Percentiles rank a stretch among this genome's conserved stretches.
These are phyloP conservation scores for Pseudozyma flocculosa DNA, from an alignment of 1,284 basidiomycete genomes.

Conservation along the genomic window DNA sequence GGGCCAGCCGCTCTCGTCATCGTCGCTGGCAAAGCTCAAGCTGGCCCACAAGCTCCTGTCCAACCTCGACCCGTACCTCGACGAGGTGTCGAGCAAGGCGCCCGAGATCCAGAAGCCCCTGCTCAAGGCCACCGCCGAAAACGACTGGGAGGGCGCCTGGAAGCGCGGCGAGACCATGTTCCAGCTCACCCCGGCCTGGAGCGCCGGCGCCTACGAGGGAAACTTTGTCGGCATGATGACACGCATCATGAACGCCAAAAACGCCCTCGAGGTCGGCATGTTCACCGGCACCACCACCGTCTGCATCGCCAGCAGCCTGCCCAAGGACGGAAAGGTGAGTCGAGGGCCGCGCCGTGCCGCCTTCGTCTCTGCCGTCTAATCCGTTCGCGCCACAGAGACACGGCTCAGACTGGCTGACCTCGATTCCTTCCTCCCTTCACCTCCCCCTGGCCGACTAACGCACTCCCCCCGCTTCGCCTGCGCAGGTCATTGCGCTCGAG, in stretches of 20 bases:
- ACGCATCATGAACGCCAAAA: conserved; percentile 22
- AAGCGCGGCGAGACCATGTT: conserved; percentile 19
- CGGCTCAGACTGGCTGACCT: too few species aligned
- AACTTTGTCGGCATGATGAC: conserved; percentile 40
- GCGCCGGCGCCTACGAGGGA: conserved; percentile 43
- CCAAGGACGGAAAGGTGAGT: conserved; percentile 22
- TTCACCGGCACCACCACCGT: conserved; percentile 49
- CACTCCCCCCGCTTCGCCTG: conserved; percentile 11
- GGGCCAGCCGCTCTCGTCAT: conserved; percentile 1
- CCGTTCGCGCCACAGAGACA: too few species aligned
- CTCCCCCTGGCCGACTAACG: too few species aligned
- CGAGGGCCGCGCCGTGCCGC: neutral
- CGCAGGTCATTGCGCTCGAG: conserved; percentile 48
- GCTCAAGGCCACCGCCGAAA: conserved; percentile 32
- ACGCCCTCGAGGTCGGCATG: conserved; percentile 49
- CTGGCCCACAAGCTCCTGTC: conserved; percentile 26
- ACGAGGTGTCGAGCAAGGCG: conserved; percentile 20
- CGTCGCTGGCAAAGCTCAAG: conserved; percentile 12
- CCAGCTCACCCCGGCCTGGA: conserved; percentile 26
- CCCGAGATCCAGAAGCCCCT: conserved; percentile 21
- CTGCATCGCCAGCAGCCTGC: conserved; percentile 34
- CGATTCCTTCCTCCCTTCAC: too few species aligned
- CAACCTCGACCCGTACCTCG: conserved; percentile 37
- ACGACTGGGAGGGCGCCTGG: conserved; percentile 40
- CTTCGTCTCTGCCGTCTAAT: too few species aligned